Evolutionary conservation across 306 rosid species (phyloP).

Genomic region (Vachellia pachyceras): DNA sequence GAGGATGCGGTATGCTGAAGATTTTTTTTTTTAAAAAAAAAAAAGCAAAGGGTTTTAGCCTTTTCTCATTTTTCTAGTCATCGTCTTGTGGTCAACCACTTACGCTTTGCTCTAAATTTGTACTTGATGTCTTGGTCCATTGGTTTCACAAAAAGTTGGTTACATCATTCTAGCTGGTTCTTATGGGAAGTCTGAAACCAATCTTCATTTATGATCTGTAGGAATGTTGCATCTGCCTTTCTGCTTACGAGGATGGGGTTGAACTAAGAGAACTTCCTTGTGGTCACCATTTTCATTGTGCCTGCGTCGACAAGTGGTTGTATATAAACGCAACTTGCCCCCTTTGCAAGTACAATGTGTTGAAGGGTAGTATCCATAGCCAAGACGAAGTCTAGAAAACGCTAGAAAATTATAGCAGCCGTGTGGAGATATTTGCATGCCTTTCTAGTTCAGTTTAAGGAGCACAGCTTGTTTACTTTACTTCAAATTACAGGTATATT

Average conservation of each 20-base stretch:
- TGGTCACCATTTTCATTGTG: conserved; percentile 91
- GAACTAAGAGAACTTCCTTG: conserved; percentile 95
- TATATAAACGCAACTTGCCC: conserved; percentile 93
- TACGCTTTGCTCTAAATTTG: not conserved
- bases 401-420: conserved; percentile 32
- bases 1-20: conserved; percentile 81
- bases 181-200: conserved; percentile 9
- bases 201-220: conserved; percentile 37
- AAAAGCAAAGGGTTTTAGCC: not conserved
- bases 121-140: not conserved
- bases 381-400: conserved; percentile 69
- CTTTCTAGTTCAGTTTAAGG: conserved; percentile 38
- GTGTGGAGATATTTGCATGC: conserved; percentile 25
- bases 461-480: conserved; percentile 42
- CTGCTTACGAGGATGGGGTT: conserved; percentile 81
- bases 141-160: conserved; percentile 8
- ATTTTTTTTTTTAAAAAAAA: not conserved
- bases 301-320: conserved; percentile 96
- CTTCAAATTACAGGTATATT: conserved; percentile 32
- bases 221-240: conserved; percentile 99
- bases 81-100: conserved; percentile 12
- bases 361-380: conserved; percentile 67
- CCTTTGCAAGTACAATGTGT: conserved; percentile 90
- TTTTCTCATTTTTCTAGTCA: conserved; percentile 19
- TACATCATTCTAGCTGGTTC: conserved; percentile 12